Evolutionary conservation across 2,329 filamentous ascomycete genomes (phyloP), one percentile per base, ranked within the genome.

Genomic region (Arthrobotrys megalospora): DNA sequence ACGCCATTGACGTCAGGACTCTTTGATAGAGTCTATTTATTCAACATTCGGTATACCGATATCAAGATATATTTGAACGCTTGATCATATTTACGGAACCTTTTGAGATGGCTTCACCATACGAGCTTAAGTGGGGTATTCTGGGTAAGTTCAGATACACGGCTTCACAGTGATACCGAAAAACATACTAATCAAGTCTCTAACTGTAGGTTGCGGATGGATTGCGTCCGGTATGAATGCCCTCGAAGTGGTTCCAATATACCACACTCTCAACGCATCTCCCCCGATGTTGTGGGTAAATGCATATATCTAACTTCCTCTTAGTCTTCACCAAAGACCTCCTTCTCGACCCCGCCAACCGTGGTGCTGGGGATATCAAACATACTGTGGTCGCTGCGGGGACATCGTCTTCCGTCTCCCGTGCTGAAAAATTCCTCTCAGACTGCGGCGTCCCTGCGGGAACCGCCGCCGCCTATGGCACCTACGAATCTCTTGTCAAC

Each of bases 321-420:
- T 12, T 6, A 87, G 88, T 83, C 21, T 93, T 96, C 85, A 89
- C 90, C 82, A 91, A 91, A 84, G 94, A 97, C 83, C 88, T 97
- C 63, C 90, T 94, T 80, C 88, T 89, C 77, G 90, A 95, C 84
- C 91, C 94, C 14, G 86, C 88, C 47, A 86, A 87, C 58, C 92
- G 94, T 81, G 88, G 88, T 63, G 91, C 92, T 66, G 85, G 86
- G 76, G 92, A 96, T 81, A 87, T 97, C 80, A 88, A 88, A 70
- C 94, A 97, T 85, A 89, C 90, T 81, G 88, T 97, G 58, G 89
- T 91, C 19, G 94, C 93, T 21, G 93, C 92, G 5, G 92, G 93
- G 21, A 96, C 93, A 0, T 96, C 93, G 3, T 90, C 89, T 47
- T 93, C 92, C 55, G 87, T 88, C 80, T 87, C 89, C 52, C 89